Conservation (phyloP, 177 flowering plant genomes). For the Vitis hybrid region DNA sequence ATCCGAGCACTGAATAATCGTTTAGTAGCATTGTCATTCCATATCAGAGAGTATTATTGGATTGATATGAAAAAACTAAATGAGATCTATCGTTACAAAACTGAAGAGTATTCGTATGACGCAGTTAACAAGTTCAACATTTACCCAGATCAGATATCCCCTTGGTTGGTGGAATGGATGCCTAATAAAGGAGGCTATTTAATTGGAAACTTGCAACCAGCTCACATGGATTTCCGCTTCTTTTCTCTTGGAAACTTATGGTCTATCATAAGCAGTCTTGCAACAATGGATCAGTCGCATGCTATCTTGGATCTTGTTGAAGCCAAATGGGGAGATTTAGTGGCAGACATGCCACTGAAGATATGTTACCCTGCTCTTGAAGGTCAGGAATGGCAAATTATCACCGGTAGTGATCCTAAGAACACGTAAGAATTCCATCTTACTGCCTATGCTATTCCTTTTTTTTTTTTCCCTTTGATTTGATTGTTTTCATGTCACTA, state of each 20-base stretch:
- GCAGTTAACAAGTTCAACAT: conserved; percentile 59
- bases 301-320: conserved; percentile 56
- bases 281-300: conserved; percentile 51
- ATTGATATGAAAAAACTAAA: conserved; percentile 44
- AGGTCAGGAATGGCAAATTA: conserved; percentile 54
- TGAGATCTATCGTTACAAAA: conserved; percentile 48
- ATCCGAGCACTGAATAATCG: conserved; percentile 50
- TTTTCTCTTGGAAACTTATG: conserved; percentile 57
- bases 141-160: conserved; percentile 49
- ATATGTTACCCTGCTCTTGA: conserved; percentile 61
- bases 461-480: not conserved
- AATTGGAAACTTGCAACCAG: conserved; percentile 58
- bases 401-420: conserved; percentile 57
- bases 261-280: conserved; percentile 48
- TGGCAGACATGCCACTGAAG: conserved; percentile 56
- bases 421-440: conserved; percentile 38
- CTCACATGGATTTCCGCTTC: conserved; percentile 63
- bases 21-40: conserved; percentile 51
- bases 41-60: conserved; percentile 53
- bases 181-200: conserved; percentile 52
- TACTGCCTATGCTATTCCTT: not conserved
- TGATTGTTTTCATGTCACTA: not conserved
- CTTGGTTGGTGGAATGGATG: conserved; percentile 56
- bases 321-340: conserved; percentile 50
- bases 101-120: conserved; percentile 56